phyloP scores from a whole-genome alignment of 1,139 yeast genomes.

The Kodamaea sp. region DNA sequence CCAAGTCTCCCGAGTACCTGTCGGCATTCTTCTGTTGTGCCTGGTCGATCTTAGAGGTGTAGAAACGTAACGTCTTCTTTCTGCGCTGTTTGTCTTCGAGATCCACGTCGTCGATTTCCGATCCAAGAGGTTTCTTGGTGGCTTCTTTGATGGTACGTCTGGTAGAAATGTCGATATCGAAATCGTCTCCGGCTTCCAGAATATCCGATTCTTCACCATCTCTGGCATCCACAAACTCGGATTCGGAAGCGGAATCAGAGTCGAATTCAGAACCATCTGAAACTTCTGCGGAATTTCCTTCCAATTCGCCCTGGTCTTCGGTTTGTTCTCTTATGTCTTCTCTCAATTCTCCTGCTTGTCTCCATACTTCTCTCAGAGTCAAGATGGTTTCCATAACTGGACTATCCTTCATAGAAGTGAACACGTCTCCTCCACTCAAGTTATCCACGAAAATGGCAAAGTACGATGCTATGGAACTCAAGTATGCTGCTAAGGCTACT shows the following conservation, averaged over 20 bases:
- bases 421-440: slow-evolving; percentile 54
- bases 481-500: slow-evolving; percentile 73
- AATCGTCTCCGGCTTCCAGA: slow-evolving; percentile 9
- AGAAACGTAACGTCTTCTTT: slow-evolving; percentile 86
- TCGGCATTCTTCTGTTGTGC: slow-evolving; percentile 60
- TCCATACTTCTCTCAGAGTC: slow-evolving; percentile 85
- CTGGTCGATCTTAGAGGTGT: slow-evolving; percentile 94
- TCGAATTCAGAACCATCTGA: too few species aligned
- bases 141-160: slow-evolving; percentile 47
- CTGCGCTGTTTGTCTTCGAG: slow-evolving; percentile 82
- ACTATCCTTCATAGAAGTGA: slow-evolving; percentile 73
- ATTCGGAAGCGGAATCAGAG: slow-evolving; percentile 17
- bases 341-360: slow-evolving; percentile 63
- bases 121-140: slow-evolving; percentile 26
- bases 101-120: slow-evolving; percentile 72
- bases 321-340: slow-evolving; percentile 17
- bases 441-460: slow-evolving; percentile 68
- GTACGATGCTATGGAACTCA: slow-evolving; percentile 73
- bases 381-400: slow-evolving; percentile 86
- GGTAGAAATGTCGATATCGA: slow-evolving; percentile 50
- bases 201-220: slow-evolving; percentile 9
- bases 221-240: slow-evolving; percentile 7
- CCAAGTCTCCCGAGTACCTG: slow-evolving; percentile 78
- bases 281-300: too few species aligned
- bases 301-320: too few species aligned